Base-by-base conservation (phyloP, 2,329 filamentous ascomycete species). In the Dothistroma pini region DNA sequence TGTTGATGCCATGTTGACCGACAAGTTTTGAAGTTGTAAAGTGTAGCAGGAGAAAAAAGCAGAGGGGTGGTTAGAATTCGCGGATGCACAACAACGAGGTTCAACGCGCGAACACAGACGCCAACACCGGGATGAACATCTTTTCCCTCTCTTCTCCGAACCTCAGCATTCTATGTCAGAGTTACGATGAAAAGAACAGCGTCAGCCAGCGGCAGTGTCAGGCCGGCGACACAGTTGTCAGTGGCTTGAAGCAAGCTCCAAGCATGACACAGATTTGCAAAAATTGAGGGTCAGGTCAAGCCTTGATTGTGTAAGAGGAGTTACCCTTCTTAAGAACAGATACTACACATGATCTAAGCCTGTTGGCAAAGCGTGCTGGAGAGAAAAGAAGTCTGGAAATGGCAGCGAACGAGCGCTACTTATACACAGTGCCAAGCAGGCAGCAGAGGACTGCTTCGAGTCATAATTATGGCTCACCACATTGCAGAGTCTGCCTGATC, bases 311-410 rank as follows among this genome's bases (percentile, higher is more conserved):
- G 12, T 14, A 58, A 51, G 25, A 63, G 58, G 59, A 47, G 32
- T 61, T 49, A 61, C 55, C 62, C 61, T 59, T 34, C 51, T 55
- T 58, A 61, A 63, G 61, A 63, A 63, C 62, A 63, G 63, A 62
- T 63, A 63, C 63, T 65, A 65, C 63, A 55, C 55, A 58, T 61
- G 59, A 58, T 58, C 59, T 54, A n/a, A 61, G 59, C 59, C 59
- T 16, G 35, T 35, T 25, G 59, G 55, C 55, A 61, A 57, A 54
- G 54, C 47, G 34, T 47, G 55, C 58, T 60, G 52, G 8, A 54
- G 50, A 51, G 22, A 47, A 38, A 48, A 54, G 51, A n/a, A 58
- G 14, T 19, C 8, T n/a, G 4, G 3, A 19, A 19, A 44, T 2
- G 32, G 19, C 2, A 35, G 35, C 44, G 11, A 11, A 22, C 10